Evolutionary conservation across 768 basidiomycete species (phyloP).

Genomic region (Tulasnella sp.): DNA sequence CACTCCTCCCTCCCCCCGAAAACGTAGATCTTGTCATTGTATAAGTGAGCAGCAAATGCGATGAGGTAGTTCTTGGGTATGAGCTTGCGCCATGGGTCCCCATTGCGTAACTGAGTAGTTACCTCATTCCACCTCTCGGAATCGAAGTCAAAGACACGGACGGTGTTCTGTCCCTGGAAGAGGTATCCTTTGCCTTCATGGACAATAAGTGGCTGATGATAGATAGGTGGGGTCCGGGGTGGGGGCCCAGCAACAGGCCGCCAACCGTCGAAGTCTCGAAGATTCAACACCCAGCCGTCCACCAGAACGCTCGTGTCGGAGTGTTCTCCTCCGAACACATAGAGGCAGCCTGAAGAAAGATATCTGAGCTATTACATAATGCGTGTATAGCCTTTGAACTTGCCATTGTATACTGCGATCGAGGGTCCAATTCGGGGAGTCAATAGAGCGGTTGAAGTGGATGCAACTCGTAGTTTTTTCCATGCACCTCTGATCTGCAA

Average conservation of each 20-base stretch:
- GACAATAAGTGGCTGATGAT: slow-evolving; percentile 37
- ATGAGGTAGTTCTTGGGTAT: slow-evolving; percentile 27
- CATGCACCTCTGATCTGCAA: slow-evolving; percentile 48
- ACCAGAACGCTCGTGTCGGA: slow-evolving; percentile 36
- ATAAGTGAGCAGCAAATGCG: slow-evolving; percentile 38
- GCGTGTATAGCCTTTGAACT: neutral
- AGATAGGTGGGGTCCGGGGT: neutral
- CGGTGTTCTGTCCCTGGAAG: slow-evolving; percentile 43
- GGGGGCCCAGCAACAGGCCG: slow-evolving; percentile 29
- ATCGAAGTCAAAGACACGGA: slow-evolving; percentile 49
- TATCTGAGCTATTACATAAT: slow-evolving; percentile 37
- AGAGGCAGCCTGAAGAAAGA: slow-evolving; percentile 28
- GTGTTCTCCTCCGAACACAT: slow-evolving; percentile 38
- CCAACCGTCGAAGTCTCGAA: slow-evolving; percentile 23
- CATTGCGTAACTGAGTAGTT: slow-evolving; percentile 40
- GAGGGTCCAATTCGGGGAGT: slow-evolving; percentile 41
- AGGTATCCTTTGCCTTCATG: slow-evolving; percentile 47
- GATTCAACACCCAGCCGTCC: slow-evolving; percentile 39
- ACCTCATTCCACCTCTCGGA: slow-evolving; percentile 46
- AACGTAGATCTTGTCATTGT: slow-evolving; percentile 47
- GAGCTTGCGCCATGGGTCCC: slow-evolving; percentile 37
- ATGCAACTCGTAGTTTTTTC: slow-evolving; percentile 42
- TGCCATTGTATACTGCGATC: slow-evolving; percentile 40
- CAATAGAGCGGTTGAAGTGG: slow-evolving; percentile 38
- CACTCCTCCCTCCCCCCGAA: slow-evolving; percentile 47